Evolutionary conservation across 2,329 filamentous ascomycete genomes (phyloP).

Genomic region (Fusarium chaquense): DNA sequence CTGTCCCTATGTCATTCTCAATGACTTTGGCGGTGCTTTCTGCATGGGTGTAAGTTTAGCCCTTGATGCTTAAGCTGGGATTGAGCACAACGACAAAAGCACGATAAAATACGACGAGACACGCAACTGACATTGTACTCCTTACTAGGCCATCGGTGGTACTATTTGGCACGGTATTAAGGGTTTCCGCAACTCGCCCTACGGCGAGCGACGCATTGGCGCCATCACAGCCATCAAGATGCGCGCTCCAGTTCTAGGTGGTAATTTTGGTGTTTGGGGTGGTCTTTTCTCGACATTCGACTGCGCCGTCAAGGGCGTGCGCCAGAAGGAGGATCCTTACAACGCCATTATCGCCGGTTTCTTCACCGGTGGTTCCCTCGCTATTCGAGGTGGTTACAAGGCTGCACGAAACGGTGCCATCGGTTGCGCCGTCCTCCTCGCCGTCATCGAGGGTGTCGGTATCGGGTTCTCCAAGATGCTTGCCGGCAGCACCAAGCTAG

Average conservation of each 20-base stretch:
- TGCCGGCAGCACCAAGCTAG: constrained; percentile 86
- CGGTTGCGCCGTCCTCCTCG: constrained; percentile 92
- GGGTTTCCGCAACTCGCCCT: constrained; percentile 88
- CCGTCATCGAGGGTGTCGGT: constrained; percentile 96
- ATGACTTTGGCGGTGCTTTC: constrained; percentile 97
- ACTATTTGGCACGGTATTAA: constrained; percentile 98
- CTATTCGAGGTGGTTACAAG: constrained; percentile 90
- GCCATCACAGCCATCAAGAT: constrained; percentile 98
- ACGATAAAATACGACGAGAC: not conserved
- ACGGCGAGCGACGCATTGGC: constrained; percentile 95
- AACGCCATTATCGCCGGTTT: constrained; percentile 98
- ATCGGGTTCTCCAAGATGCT: constrained; percentile 97
- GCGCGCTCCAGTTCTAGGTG: constrained; percentile 92
- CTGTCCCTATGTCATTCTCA: constrained; percentile 95
- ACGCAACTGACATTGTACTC: constrained; percentile 33
- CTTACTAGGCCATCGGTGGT: constrained; percentile 74
- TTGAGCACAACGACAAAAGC: constrained; percentile 16
- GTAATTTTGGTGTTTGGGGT: constrained; percentile 98
- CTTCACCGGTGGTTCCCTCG: constrained; percentile 93
- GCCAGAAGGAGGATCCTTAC: constrained; percentile 98
- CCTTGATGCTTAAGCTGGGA: constrained; percentile 5
- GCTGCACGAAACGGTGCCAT: constrained; percentile 96
- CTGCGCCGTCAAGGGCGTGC: constrained; percentile 92
- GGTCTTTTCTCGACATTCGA: constrained; percentile 96
- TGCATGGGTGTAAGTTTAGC: constrained; percentile 84